Base-by-base conservation (phyloP, 2,329 filamentous ascomycete species). In the Epicoccum nigrum region DNA sequence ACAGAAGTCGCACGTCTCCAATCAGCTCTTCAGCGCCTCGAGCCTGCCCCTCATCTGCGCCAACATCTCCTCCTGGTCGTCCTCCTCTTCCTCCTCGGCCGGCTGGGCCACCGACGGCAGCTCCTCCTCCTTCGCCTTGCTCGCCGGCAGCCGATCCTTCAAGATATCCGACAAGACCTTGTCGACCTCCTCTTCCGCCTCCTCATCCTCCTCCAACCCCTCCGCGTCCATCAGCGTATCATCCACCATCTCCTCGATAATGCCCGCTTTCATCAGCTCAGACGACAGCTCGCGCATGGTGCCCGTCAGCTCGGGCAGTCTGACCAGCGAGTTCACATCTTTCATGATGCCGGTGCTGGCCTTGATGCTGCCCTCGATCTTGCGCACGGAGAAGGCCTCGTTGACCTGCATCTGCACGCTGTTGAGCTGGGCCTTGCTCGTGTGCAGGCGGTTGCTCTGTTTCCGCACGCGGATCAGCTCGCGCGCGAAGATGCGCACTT, bases 381-480 rank as follows among this genome's bases (percentile, higher is more conserved):
- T 96, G 63, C 91, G 87, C 65, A 97, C 87, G 1, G 91, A 90
- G 74, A 97, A 97, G 1, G 94, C 92, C 77, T 97, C 93, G 68
- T 92, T 91, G 68, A 99, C 93, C 76, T 97, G 94, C 92, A 97
- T 96, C 75, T 93, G 88, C 34, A 99, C 93, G 61, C 88, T 93
- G 70, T 87, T 86, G 39, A 99, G 83, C 76, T 97, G 94, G 2
- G 94, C 94, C 72, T 95, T 95, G 65, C 87, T 88, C 0, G 93
- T 97, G 15, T 88, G 81, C 31, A 97, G 82, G 4, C 94, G 86
- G 23, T 81, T 77, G 15, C 82, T 83, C 57, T 92, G 86, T 71
- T 88, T 90, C 59, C 94, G 89, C 53, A 90, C 84, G 44, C 89
- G 86, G 57, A 97, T 85, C 41, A 97, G 83, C 75, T 97, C 93